Evolutionary conservation across 2,329 filamentous ascomycete genomes (phyloP).

Genomic region (Colletotrichum tamarilloi): DNA sequence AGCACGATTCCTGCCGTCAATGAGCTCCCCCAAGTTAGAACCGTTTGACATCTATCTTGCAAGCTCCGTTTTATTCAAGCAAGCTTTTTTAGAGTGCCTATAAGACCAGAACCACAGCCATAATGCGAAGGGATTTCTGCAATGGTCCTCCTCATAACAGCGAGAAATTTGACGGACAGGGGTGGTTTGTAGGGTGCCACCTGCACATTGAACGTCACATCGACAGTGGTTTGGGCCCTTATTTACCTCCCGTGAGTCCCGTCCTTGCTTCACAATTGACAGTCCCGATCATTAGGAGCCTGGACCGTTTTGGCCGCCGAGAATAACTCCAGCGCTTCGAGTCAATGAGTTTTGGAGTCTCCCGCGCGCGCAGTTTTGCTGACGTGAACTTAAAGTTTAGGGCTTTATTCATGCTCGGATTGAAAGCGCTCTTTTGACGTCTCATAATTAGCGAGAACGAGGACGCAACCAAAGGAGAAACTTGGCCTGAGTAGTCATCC

Average conservation of each 20-base stretch:
- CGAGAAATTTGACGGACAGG: not conserved
- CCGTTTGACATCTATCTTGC: not conserved
- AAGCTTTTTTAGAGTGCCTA: not conserved
- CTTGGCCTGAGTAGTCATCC: not conserved
- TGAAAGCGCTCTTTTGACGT: too few species aligned
- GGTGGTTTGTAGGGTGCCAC: not conserved
- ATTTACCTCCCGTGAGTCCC: too few species aligned
- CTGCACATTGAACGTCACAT: not conserved
- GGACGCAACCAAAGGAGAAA: not conserved
- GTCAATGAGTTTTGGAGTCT: too few species aligned
- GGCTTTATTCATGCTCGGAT: too few species aligned
- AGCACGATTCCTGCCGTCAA: not conserved
- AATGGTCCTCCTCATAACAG: not conserved
- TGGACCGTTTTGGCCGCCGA: too few species aligned
- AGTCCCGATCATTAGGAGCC: too few species aligned
- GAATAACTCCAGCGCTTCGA: too few species aligned
- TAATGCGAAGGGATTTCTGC: not conserved
- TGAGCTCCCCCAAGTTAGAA: not conserved
- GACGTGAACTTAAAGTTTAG: too few species aligned
- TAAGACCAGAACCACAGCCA: not conserved
- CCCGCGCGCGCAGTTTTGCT: too few species aligned
- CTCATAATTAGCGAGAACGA: not conserved
- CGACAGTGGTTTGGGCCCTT: not conserved
- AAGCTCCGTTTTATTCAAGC: not conserved
- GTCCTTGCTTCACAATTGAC: too few species aligned